These are phyloP conservation scores for Nowakowskiella sp. DNA, from an alignment of 192 early-diverging fungal species.

Conservation along the genomic window DNA sequence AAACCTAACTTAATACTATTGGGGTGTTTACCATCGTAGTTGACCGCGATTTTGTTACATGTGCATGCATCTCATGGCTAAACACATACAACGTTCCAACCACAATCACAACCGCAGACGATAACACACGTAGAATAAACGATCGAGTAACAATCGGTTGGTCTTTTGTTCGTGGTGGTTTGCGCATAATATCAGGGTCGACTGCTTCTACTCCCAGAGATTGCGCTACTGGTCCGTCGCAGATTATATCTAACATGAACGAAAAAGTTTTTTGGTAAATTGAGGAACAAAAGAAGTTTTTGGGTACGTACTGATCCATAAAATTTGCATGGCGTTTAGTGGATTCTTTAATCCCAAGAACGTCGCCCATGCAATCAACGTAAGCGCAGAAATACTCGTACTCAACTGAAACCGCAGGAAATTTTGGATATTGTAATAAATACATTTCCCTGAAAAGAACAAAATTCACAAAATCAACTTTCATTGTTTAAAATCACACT, in stretches of 20 bases:
- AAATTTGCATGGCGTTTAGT: conserved; percentile 96
- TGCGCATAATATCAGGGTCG: conserved; percentile 82
- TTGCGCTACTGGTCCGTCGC: conserved; percentile 97
- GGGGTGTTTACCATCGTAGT: conserved; percentile 76
- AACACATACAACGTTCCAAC: conserved; percentile 78
- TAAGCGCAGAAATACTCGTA: conserved; percentile 85
- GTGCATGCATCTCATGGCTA: conserved; percentile 67
- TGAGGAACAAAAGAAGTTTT: conserved; percentile 7
- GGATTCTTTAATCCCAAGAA: conserved; percentile 82
- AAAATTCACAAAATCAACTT: not conserved
- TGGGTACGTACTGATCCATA: conserved; percentile 86
- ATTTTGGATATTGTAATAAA: conserved; percentile 96
- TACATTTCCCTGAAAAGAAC: conserved; percentile 67
- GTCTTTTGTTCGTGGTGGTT: conserved; percentile 69
- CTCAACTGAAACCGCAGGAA: conserved; percentile 94
- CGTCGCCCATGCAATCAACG: conserved; percentile 79
- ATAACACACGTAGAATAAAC: conserved; percentile 68
- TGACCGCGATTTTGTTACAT: conserved; percentile 57
- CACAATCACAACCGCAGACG: conserved; percentile 73
- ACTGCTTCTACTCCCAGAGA: conserved; percentile 92
- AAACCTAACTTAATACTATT: not conserved
- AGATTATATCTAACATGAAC: conserved; percentile 74
- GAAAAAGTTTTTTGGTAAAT: conserved; percentile 4
- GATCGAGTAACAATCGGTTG: conserved; percentile 70
- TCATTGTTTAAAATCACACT: not conserved